A percentile compares a stretch with the other conserved stretches of the same genome.
Conservation (phyloP, 148 eudicot species). For the Gaultheria prostrata region DNA sequence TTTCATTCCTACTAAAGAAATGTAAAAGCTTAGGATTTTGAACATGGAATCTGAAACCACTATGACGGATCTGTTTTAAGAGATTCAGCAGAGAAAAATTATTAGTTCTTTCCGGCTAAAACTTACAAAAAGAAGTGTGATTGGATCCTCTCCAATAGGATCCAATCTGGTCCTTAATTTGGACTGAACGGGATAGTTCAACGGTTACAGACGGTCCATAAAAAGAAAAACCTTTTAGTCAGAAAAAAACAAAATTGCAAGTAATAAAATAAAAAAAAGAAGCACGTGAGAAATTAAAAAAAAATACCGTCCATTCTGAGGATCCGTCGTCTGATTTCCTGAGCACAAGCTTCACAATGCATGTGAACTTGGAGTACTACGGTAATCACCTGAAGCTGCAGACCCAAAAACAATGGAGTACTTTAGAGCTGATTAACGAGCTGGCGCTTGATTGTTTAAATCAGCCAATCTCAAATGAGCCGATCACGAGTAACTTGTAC, state of each 20-base stretch:
- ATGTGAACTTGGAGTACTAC: slow-evolving; percentile 83
- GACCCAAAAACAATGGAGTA: slow-evolving; percentile 11
- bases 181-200: too few species aligned
- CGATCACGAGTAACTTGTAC: background rate
- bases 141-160: too few species aligned
- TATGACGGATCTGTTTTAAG: background rate
- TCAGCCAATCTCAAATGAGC: background rate
- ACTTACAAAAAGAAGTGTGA: background rate
- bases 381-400: slow-evolving; percentile 61
- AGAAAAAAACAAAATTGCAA: background rate
- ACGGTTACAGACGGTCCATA: too few species aligned
- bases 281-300: slow-evolving; percentile 9
- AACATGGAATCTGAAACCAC: background rate
- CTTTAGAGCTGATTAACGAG: background rate
- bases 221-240: background rate
- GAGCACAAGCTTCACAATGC: slow-evolving; percentile 99
- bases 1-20: slow-evolving; percentile 13
- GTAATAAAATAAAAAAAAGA: background rate
- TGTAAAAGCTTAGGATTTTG: background rate
- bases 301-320: slow-evolving; percentile 69
- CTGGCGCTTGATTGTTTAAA: background rate
- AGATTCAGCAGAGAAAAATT: background rate
- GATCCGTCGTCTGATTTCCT: slow-evolving; percentile 79
- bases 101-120: background rate
- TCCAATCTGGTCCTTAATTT: too few species aligned